Evolutionary conservation across 2,329 filamentous ascomycete species (phyloP).

Genomic region (Cercospora nicotianae): DNA sequence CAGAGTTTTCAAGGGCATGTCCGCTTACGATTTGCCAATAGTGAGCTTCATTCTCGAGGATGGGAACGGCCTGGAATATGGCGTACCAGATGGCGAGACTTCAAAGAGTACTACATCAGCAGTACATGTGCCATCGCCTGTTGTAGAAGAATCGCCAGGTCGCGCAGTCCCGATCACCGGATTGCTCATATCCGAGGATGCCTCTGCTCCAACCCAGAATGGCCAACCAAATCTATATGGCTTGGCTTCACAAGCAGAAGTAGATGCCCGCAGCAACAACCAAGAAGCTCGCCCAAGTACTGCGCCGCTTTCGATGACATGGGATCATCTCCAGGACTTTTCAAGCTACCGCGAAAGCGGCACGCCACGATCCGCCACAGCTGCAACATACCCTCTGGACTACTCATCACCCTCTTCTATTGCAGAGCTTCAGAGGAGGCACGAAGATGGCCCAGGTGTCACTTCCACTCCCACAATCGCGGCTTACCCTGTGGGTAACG

Average conservation of each 20-base stretch:
- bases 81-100: slow-evolving; percentile 24
- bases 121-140: neutral
- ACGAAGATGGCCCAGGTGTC: slow-evolving; percentile 16
- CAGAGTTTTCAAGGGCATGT: neutral
- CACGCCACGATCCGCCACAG: neutral
- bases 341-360: neutral
- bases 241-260: neutral
- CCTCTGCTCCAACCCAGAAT: neutral
- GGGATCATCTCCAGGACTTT: neutral
- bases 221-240: neutral
- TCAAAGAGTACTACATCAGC: slow-evolving; percentile 1
- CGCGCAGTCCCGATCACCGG: slow-evolving; percentile 13
- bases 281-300: neutral
- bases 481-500: slow-evolving; percentile 15
- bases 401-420: slow-evolving; percentile 25
- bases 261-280: neutral
- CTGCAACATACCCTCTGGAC: slow-evolving; percentile 1
- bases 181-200: slow-evolving; percentile 2
- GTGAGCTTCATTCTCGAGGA: slow-evolving; percentile 28
- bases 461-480: slow-evolving; percentile 9
- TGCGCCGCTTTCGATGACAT: neutral
- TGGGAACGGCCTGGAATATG: slow-evolving; percentile 26
- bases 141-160: slow-evolving; percentile 9
- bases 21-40: neutral
- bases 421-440: slow-evolving; percentile 24